A percentile compares a stretch with the other conserved stretches of the same genome.
These are phyloP conservation scores for Lathyrus oleraceus DNA, from an alignment of 306 rosid species.

Conservation along the genomic window DNA sequence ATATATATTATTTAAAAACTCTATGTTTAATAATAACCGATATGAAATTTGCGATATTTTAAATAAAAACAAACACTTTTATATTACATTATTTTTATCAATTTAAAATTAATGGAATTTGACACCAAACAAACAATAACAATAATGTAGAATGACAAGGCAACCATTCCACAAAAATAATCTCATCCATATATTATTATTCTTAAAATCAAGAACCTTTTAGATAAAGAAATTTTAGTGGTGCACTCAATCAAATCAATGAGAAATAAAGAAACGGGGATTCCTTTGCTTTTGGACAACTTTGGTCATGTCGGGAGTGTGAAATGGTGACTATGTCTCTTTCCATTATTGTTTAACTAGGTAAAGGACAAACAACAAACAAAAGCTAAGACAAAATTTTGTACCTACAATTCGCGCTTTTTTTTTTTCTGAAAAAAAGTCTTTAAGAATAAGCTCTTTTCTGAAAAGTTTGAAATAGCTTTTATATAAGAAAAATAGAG, in stretches of 20 bases:
- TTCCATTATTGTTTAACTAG: not conserved
- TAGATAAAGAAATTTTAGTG: not conserved
- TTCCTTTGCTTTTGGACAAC: not conserved
- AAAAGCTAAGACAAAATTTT: not conserved
- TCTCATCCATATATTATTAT: not conserved
- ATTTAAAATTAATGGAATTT: no score
- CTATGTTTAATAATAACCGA: no score
- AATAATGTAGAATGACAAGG: not conserved
- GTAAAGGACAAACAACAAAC: constrained; percentile 1
- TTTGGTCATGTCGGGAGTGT: not conserved
- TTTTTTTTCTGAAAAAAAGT: not conserved
- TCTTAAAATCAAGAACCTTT: not conserved
- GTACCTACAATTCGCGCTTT: constrained; percentile 24
- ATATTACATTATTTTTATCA: no score
- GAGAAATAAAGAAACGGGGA: not conserved
- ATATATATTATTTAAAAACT: no score
- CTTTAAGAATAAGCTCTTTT: not conserved
- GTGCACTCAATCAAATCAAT: not conserved
- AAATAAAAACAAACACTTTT: no score
- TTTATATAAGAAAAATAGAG: no score
- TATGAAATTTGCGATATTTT: no score
- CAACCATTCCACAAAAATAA: not conserved
- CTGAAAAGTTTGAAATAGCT: not conserved
- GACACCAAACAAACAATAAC: no score
- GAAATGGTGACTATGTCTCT: not conserved